phyloP scores from a whole-genome alignment of 2,329 filamentous ascomycete genomes.

The Fusarium austroafricanum region DNA sequence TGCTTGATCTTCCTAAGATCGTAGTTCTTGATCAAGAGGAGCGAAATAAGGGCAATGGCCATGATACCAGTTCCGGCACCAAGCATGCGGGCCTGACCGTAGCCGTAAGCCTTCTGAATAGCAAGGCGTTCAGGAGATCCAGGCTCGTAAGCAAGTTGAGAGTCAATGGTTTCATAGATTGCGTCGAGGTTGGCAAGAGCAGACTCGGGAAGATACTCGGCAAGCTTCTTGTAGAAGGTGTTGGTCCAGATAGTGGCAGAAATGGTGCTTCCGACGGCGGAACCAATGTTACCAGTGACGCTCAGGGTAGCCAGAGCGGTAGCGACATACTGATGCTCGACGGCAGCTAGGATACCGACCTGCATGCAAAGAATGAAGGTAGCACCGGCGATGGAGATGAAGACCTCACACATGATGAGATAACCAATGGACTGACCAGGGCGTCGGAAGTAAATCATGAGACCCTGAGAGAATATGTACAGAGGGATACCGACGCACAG shows the following conservation, averaged over 20 bases:
- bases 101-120: conserved; percentile 69
- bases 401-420: conserved; percentile 63
- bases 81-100: conserved; percentile 63
- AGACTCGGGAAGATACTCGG: conserved; percentile 60
- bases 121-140: conserved; percentile 59
- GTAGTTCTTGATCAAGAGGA: conserved; percentile 61
- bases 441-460: conserved; percentile 51
- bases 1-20: conserved; percentile 62
- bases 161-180: conserved; percentile 65
- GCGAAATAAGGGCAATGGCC: conserved; percentile 51
- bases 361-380: conserved; percentile 58
- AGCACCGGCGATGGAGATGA: conserved; percentile 63
- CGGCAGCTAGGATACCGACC: conserved; percentile 46
- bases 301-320: conserved; percentile 47
- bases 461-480: conserved; percentile 63
- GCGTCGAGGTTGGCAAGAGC: conserved; percentile 62
- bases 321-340: conserved; percentile 50
- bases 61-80: conserved; percentile 51
- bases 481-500: conserved; percentile 62
- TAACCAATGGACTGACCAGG: conserved; percentile 56
- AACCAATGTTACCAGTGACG: conserved; percentile 45
- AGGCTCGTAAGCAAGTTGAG: conserved; percentile 62
- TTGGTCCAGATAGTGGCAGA: conserved; percentile 50
- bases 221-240: conserved; percentile 56
- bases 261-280: conserved; percentile 47